Evolutionary conservation across 202 grass and related monocot species (phyloP), one percentile per base, ranked within the genome.

Genomic region (Hordeum pubiflorum): DNA sequence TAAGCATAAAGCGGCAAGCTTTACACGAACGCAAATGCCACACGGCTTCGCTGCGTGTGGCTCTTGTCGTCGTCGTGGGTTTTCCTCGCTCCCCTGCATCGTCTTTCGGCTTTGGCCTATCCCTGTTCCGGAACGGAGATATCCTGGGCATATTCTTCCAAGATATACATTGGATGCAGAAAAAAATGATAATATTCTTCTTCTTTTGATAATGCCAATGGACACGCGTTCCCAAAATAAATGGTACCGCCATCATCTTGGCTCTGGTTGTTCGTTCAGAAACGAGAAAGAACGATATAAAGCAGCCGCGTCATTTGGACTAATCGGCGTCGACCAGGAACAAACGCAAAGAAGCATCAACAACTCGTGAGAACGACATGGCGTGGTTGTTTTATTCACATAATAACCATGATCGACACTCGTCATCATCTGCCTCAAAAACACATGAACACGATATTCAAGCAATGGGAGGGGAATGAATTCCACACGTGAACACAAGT

Each of bases 141-240:
- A 80, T 84, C 66, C 87, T 55, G 31, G 21, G 87, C 87, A 89
- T 89, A 89, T 89, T 86, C 87, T 59, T 74, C 40, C 62, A 17
- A 46, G 77, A 70, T 81, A 44, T 81, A 73, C 55, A 46, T 33
- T 40, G 31, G 38, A 32, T 29, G n/a, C 39, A 33, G 38, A 52
- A n/a, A 62, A 56, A 67, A 48, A 27, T 1, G 5, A 5, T 7
- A 27, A 2, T 3, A 58, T n/a, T 41, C 11, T 22, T 14, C 57
- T 48, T 64, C 44, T 41, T 58, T 77, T 46, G 29, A 60, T 85
- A 24, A 58, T 63, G 17, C 36, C 13, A 72, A 63, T 23, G 21
- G 23, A 58, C 81, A 83, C 52, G 38, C 48, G 11, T 58, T 9
- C 20, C 22, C 1, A 41, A 26, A 26, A 75, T 54, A 26, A 40